phyloP scores from a whole-genome alignment of 2,329 filamentous ascomycete genomes.

The Helminthosporium solani region DNA sequence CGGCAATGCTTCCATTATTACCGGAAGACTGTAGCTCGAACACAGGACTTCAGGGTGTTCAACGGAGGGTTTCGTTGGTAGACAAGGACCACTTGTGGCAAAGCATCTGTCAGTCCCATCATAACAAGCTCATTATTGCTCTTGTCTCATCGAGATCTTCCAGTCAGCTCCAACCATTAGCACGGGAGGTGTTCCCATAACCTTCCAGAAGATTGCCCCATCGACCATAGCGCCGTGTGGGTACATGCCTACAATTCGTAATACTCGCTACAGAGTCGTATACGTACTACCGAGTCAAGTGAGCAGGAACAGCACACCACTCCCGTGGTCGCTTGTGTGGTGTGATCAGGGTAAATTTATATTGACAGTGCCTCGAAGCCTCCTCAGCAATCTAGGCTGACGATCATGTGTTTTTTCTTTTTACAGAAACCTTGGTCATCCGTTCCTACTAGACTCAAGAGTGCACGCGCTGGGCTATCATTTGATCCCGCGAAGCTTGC shows the following conservation, averaged over 20 bases:
- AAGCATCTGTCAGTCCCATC: conserved; percentile 3
- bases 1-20: background rate
- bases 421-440: conserved; percentile 1
- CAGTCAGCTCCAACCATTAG: background rate
- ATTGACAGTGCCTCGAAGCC: conserved; percentile 22
- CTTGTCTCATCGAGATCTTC: conserved; percentile 5
- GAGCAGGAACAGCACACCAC: conserved; percentile 11
- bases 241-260: conserved; percentile 3
- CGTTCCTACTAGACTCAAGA: background rate
- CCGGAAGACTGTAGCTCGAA: background rate
- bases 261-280: conserved; percentile 10
- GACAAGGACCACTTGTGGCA: background rate
- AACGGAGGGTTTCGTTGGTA: background rate
- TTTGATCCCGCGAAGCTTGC: conserved; percentile 14
- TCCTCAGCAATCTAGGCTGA: conserved; percentile 23
- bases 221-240: conserved; percentile 7
- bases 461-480: background rate
- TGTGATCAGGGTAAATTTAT: conserved; percentile 24
- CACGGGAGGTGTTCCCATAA: conserved; percentile 3
- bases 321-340: conserved; percentile 13
- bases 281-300: conserved; percentile 5
- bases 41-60: conserved; percentile 2
- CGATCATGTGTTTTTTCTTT: background rate
- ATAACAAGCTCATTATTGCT: background rate
- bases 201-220: conserved; percentile 26